Evolutionary conservation across 768 basidiomycete species (phyloP).

Genomic region (Trametes maxima): DNA sequence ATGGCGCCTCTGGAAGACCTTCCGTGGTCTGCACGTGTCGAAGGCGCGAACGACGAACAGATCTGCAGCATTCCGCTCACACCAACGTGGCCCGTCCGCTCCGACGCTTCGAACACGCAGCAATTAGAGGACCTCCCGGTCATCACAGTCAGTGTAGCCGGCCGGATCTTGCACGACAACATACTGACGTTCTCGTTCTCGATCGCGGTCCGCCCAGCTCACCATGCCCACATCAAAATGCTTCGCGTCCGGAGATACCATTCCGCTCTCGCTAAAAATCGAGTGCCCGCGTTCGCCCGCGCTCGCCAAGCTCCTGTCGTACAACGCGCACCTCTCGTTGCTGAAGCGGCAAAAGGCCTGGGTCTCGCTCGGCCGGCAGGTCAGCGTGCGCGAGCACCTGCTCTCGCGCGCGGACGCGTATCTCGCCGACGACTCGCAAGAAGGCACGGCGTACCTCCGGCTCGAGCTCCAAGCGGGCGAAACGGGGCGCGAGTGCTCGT

Average conservation of each 20-base stretch:
- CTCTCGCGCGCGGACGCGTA: constrained; percentile 27
- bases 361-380: constrained; percentile 28
- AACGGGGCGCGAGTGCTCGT: constrained; percentile 41
- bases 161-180: not conserved
- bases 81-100: constrained; percentile 19
- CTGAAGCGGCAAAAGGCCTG: constrained; percentile 39
- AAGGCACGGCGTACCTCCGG: constrained; percentile 39
- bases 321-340: constrained; percentile 39
- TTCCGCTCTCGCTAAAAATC: constrained; percentile 43
- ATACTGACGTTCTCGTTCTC: not conserved
- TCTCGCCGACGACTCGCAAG: constrained; percentile 36
- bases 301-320: constrained; percentile 40
- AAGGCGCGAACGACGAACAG: constrained; percentile 29
- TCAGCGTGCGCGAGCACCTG: constrained; percentile 33
- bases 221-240: constrained; percentile 40
- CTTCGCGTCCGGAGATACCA: constrained; percentile 43
- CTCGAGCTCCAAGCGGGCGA: constrained; percentile 41
- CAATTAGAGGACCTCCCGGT: constrained; percentile 9
- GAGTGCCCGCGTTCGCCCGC: constrained; percentile 40
- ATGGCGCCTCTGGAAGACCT: constrained; percentile 38
- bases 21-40: constrained; percentile 31
- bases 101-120: constrained; percentile 9
- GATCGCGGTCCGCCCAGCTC: constrained; percentile 31
- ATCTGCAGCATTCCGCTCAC: constrained; percentile 33
- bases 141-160: constrained; percentile 10